Conservation (phyloP, 768 basidiomycete species). For the Podaxis sp. region DNA sequence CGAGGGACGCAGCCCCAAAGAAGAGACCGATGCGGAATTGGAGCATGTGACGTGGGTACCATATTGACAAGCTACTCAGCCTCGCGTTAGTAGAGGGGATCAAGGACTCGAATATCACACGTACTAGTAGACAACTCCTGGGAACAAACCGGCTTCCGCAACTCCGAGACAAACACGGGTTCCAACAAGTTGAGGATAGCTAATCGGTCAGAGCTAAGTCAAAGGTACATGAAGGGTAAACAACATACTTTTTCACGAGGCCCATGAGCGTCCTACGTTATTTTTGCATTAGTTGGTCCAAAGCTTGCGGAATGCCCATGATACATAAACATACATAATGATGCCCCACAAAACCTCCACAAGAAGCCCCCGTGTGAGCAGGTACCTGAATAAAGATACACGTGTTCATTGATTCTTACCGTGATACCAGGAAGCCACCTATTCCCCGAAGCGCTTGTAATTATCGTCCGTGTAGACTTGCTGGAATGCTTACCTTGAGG, state of each 20-base stretch:
- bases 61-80: conserved; percentile 54
- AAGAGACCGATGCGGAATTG: conserved; percentile 64
- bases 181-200: conserved; percentile 62
- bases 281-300: not conserved
- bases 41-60: conserved; percentile 65
- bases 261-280: conserved; percentile 59
- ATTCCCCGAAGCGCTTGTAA: not conserved
- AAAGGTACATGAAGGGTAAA: not conserved
- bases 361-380: not conserved
- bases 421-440: conserved; percentile 70
- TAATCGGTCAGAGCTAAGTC: conserved; percentile 22
- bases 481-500: conserved; percentile 47
- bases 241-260: conserved; percentile 58
- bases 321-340: conserved; percentile 45
- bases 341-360: conserved; percentile 61
- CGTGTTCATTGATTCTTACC: conserved; percentile 28
- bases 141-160: conserved; percentile 71
- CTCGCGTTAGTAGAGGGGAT: not conserved
- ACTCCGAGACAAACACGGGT: conserved; percentile 59
- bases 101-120: conserved; percentile 17
- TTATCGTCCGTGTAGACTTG: not conserved
- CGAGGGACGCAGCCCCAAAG: conserved; percentile 63
- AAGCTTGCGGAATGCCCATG: not conserved
- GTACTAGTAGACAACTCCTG: conserved; percentile 74
- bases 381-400: conserved; percentile 19